Evolutionary conservation across 768 basidiomycete genomes (phyloP).

Genomic region (Pleurotus tuber-regium): DNA sequence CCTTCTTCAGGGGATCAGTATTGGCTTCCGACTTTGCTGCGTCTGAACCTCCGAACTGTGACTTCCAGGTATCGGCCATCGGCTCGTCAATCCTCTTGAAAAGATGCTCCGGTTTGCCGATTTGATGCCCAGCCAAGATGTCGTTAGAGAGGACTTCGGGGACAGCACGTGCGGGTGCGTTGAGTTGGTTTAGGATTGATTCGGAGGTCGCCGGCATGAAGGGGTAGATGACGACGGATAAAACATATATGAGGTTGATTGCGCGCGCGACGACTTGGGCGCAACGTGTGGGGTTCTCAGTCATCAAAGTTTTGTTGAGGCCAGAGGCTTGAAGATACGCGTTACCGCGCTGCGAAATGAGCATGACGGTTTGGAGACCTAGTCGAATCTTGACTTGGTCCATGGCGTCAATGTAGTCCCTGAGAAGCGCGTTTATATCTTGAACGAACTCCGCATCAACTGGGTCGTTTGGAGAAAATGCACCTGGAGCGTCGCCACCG

Average conservation of each 20-base stretch:
- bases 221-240: slow-evolving; percentile 84
- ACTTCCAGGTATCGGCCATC: slow-evolving; percentile 80
- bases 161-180: slow-evolving; percentile 82
- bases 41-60: slow-evolving; percentile 71
- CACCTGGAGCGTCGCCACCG: slow-evolving; percentile 64
- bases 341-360: slow-evolving; percentile 85
- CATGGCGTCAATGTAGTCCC: slow-evolving; percentile 83
- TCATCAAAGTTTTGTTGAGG: slow-evolving; percentile 86
- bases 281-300: slow-evolving; percentile 78
- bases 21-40: slow-evolving; percentile 37
- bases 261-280: slow-evolving; percentile 89
- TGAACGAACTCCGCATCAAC: slow-evolving; percentile 73
- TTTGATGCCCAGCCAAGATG: slow-evolving; percentile 80
- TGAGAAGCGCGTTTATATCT: slow-evolving; percentile 75
- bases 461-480: slow-evolving; percentile 64
- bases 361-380: slow-evolving; percentile 88
- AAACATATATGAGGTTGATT: slow-evolving; percentile 87
- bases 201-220: slow-evolving; percentile 94
- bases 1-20: slow-evolving; percentile 54
- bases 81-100: slow-evolving; percentile 94
- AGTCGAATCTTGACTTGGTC: slow-evolving; percentile 87
- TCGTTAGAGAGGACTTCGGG: slow-evolving; percentile 75
- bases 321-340: slow-evolving; percentile 91
- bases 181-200: slow-evolving; percentile 80
- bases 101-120: slow-evolving; percentile 84